A percentile compares a stretch with the other conserved stretches of the same genome.
Evolutionary conservation across 148 eudicot genomes (phyloP).

Genomic region (Cornus controversa): DNA sequence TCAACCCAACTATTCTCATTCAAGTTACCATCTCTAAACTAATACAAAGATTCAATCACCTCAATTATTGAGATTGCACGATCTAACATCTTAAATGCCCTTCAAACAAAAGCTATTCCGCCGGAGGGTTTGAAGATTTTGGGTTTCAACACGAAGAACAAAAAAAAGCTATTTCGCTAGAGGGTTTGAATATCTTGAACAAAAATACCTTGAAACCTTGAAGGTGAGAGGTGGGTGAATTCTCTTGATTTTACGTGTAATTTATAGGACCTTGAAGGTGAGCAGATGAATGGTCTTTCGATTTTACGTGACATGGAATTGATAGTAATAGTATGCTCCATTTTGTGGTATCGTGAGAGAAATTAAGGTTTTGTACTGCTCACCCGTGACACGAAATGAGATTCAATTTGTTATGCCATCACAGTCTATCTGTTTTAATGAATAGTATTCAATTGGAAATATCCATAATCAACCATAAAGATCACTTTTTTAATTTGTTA

Average conservation of each 20-base stretch:
- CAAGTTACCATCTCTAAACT: constrained; percentile 34
- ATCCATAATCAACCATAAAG: too few species aligned
- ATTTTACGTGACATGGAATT: constrained; percentile 37
- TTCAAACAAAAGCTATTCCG: constrained; percentile 33
- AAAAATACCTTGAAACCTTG: too few species aligned
- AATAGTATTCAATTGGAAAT: constrained; percentile 34
- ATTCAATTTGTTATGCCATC: constrained; percentile 30
- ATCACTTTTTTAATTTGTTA: too few species aligned
- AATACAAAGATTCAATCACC: constrained; percentile 39
- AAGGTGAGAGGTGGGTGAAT: too few species aligned
- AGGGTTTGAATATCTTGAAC: too few species aligned
- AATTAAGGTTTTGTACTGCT: constrained; percentile 36
- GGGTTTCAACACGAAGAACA: background rate
- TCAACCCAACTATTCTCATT: constrained; percentile 27
- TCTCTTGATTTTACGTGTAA: too few species aligned
- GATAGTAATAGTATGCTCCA: constrained; percentile 22
- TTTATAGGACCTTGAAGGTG: constrained; percentile 39
- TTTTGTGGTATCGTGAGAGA: constrained; percentile 50
- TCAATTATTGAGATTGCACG: constrained; percentile 31
- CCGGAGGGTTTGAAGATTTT: constrained; percentile 23
- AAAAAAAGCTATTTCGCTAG: too few species aligned
- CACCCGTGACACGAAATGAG: constrained; percentile 41
- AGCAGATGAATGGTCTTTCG: constrained; percentile 22
- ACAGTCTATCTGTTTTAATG: constrained; percentile 24
- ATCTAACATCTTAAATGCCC: constrained; percentile 30